These are phyloP conservation scores for Jatropha podagrica DNA, from an alignment of 441 rosid genomes.

Conservation along the genomic window DNA sequence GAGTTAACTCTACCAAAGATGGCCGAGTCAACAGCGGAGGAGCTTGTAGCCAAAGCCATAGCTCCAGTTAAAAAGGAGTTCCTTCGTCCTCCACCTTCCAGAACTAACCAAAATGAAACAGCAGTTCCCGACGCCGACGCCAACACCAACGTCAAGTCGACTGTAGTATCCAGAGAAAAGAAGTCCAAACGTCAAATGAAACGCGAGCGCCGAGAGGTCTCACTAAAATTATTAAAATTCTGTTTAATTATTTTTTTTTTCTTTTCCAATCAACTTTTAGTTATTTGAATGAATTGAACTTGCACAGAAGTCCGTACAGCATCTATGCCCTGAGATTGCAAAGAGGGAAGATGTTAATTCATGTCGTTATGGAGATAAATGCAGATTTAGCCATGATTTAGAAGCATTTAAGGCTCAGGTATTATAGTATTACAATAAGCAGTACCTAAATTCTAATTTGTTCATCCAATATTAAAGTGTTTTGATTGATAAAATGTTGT, in stretches of 20 bases:
- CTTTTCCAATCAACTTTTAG: neutral
- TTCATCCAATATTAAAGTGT: neutral
- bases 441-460: neutral
- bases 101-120: constrained; percentile 39
- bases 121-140: constrained; percentile 19
- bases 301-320: constrained; percentile 49
- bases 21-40: constrained; percentile 59
- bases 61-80: constrained; percentile 79
- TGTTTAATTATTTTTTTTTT: neutral
- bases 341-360: constrained; percentile 66
- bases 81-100: constrained; percentile 64
- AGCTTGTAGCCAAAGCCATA: constrained; percentile 70
- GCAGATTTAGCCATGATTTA: constrained; percentile 81
- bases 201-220: constrained; percentile 80
- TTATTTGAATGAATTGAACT: neutral
- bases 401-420: constrained; percentile 81
- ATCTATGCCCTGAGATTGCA: constrained; percentile 70
- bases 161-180: constrained; percentile 61
- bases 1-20: constrained; percentile 26
- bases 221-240: neutral
- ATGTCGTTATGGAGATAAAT: constrained; percentile 60
- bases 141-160: constrained; percentile 29
- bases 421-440: neutral
- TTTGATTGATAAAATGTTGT: neutral
- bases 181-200: constrained; percentile 91